Evolutionary conservation across 495 filamentous ascomycete genomes (phyloP).

Genomic region (Xeromyces bisporus): DNA sequence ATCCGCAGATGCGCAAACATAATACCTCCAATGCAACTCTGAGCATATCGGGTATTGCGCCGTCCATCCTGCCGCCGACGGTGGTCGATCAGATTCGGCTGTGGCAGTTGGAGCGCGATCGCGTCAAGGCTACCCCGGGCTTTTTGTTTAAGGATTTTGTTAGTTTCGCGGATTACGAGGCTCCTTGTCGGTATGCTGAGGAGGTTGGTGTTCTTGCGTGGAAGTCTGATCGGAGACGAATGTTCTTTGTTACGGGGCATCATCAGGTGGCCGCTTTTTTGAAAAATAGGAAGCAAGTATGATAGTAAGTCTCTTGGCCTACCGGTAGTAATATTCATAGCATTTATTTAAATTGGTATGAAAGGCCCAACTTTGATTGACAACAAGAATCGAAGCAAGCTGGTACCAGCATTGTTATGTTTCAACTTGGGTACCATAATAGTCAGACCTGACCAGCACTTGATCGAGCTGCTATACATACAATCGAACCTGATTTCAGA

Average conservation of each 20-base stretch:
- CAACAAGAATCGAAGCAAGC: too few relatives aligned
- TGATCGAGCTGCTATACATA: too few relatives aligned
- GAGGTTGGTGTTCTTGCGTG: conserved; percentile 85
- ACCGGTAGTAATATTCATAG: too few relatives aligned
- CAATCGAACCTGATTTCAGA: too few relatives aligned
- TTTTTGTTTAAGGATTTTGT: conserved; percentile 86
- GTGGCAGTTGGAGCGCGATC: conserved; percentile 93
- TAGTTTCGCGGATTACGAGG: conserved; percentile 56
- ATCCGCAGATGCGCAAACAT: conserved; percentile 71
- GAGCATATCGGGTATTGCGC: conserved; percentile 18
- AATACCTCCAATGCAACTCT: conserved; percentile 29
- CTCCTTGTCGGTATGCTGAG: conserved; percentile 60
- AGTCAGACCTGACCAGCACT: too few relatives aligned
- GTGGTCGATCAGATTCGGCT: conserved; percentile 95
- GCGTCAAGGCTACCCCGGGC: conserved; percentile 65
- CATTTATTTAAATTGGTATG: too few relatives aligned
- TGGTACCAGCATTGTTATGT: too few relatives aligned
- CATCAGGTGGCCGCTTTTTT: conserved; percentile 73
- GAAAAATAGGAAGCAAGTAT: conserved; percentile 32
- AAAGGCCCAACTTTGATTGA: too few relatives aligned
- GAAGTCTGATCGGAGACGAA: conserved; percentile 58
- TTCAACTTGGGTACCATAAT: too few relatives aligned
- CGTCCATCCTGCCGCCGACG: conserved; percentile 69
- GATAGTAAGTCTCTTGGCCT: too few relatives aligned
- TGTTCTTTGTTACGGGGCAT: conserved; percentile 75